phyloP scores from a whole-genome alignment of 352 stramenopile species.

The Phytopythium aichiense region DNA sequence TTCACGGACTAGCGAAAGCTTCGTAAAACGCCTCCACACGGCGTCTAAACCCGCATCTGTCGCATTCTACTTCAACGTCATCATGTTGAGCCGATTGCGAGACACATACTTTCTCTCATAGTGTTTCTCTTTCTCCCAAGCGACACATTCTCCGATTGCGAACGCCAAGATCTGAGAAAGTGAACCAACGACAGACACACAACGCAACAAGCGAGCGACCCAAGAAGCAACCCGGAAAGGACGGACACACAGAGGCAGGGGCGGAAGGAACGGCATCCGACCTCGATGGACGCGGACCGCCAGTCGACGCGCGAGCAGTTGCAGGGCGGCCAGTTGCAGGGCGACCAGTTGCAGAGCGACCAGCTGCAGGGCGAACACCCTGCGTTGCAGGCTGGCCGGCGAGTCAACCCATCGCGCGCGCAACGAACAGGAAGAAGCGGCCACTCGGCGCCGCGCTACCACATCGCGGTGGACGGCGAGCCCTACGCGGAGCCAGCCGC shows the following conservation, averaged over 20 bases:
- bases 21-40: not conserved
- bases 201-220: not conserved
- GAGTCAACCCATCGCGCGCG: not conserved
- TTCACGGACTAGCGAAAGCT: too few species aligned
- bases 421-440: not conserved
- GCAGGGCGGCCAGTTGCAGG: too few species aligned
- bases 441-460: not conserved
- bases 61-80: conserved; percentile 5
- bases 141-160: not conserved
- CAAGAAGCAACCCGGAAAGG: not conserved
- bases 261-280: not conserved
- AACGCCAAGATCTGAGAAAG: too few species aligned
- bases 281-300: not conserved
- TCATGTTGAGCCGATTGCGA: not conserved
- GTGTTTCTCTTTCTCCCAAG: not conserved
- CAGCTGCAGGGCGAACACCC: too few species aligned
- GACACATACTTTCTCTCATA: not conserved
- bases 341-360: too few species aligned
- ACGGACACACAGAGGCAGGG: not conserved
- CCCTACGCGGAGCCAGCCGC: not conserved
- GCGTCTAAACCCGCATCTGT: not conserved
- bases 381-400: not conserved
- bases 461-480: not conserved
- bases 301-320: not conserved
- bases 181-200: not conserved